Evolutionary conservation across 163 green algal genomes (phyloP).

Genomic region (Prototheca wickerhamii): DNA sequence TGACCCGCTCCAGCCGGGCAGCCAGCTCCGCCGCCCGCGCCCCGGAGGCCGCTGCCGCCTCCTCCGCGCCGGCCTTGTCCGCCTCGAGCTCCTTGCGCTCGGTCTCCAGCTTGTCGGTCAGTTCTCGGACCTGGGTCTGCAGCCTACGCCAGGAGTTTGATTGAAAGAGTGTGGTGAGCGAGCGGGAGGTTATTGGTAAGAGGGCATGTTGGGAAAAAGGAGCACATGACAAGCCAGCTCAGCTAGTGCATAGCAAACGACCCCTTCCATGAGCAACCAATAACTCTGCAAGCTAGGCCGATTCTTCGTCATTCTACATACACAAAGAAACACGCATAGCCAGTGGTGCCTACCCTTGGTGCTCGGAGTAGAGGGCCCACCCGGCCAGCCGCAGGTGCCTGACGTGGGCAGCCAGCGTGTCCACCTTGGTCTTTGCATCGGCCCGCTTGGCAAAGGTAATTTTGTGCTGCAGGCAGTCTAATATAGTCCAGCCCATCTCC

Average conservation of each 20-base stretch:
- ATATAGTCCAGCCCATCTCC: constrained; percentile 23
- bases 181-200: too few species aligned
- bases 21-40: neutral
- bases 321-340: too few species aligned
- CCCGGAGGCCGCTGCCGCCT: neutral
- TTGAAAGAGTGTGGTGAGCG: neutral
- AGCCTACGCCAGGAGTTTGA: neutral
- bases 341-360: constrained; percentile 7
- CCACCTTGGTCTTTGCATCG: constrained; percentile 61
- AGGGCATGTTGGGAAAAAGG: too few species aligned
- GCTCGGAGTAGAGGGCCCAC: constrained; percentile 27
- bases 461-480: constrained; percentile 42
- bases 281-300: too few species aligned
- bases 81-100: too few species aligned
- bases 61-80: neutral
- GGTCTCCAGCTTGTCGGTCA: too few species aligned
- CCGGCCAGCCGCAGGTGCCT: constrained; percentile 36
- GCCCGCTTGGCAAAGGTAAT: constrained; percentile 41
- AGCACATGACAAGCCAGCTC: too few species aligned
- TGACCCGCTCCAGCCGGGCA: too few species aligned
- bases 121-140: neutral
- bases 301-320: too few species aligned
- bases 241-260: neutral
- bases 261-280: too few species aligned
- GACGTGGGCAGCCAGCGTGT: constrained; percentile 32